Evolutionary conservation across 1,139 yeast genomes (phyloP).

Genomic region (Lizanozyma gosingica): DNA sequence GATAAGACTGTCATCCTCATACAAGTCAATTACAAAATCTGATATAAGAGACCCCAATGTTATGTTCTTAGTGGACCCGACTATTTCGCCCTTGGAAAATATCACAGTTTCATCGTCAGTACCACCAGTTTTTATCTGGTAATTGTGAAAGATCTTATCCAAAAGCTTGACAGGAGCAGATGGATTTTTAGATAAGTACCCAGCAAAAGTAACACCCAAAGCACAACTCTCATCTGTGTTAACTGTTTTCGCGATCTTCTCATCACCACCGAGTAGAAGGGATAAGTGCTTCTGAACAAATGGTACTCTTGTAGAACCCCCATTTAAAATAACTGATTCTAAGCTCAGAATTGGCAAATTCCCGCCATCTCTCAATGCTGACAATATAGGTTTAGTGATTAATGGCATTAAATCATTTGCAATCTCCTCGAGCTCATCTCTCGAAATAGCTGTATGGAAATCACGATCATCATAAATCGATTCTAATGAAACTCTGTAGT

Average conservation of each 20-base stretch:
- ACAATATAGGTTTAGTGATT: slow-evolving; percentile 45
- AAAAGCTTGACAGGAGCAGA: slow-evolving; percentile 43
- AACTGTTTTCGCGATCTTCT: slow-evolving; percentile 70
- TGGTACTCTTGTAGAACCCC: slow-evolving; percentile 92
- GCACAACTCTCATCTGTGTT: slow-evolving; percentile 96
- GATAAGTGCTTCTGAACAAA: slow-evolving; percentile 58
- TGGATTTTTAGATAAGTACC: slow-evolving; percentile 61
- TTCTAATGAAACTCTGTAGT: slow-evolving; percentile 66
- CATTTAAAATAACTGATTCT: slow-evolving; percentile 69
- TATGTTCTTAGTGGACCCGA: slow-evolving; percentile 20
- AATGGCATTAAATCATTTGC: slow-evolving; percentile 35
- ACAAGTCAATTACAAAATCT: slow-evolving; percentile 34
- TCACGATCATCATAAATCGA: slow-evolving; percentile 63
- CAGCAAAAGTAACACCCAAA: slow-evolving; percentile 79
- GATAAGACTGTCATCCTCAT: slow-evolving; percentile 46
- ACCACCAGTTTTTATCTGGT: slow-evolving; percentile 26
- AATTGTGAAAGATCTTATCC: slow-evolving; percentile 45
- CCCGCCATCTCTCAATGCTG: slow-evolving; percentile 34
- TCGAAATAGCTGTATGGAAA: slow-evolving; percentile 53
- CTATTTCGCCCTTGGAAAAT: slow-evolving; percentile 34
- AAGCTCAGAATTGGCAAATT: slow-evolving; percentile 30
- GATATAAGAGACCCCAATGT: slow-evolving; percentile 22
- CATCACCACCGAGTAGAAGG: slow-evolving; percentile 45
- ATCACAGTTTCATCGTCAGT: slow-evolving; percentile 23
- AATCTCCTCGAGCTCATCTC: slow-evolving; percentile 69